Evolutionary conservation across 1,284 basidiomycete genomes (phyloP).

Genomic region (Cryptococcus sp.): DNA sequence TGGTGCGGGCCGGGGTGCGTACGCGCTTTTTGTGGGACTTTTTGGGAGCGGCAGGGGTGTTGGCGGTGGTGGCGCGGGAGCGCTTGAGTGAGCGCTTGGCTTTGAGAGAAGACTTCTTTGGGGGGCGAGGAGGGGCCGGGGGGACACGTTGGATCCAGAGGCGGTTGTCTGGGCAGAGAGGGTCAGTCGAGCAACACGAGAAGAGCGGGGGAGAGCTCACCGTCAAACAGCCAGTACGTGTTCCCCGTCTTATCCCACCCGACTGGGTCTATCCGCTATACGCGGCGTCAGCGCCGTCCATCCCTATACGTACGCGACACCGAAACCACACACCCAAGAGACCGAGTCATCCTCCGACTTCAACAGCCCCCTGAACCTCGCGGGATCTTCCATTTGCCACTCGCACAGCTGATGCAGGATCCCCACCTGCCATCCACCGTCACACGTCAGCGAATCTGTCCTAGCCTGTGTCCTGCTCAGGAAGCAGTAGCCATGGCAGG

Average conservation of each 20-base stretch:
- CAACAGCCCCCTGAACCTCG: conserved; percentile 53
- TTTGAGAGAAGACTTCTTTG: conserved; percentile 41
- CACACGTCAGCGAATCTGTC: too few species aligned
- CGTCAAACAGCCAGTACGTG: conserved; percentile 57
- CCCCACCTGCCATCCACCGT: conserved; percentile 37
- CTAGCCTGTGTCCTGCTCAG: background rate
- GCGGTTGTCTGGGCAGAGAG: conserved; percentile 51
- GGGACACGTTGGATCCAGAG: conserved; percentile 56
- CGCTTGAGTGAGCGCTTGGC: conserved; percentile 33
- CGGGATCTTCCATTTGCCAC: conserved; percentile 56
- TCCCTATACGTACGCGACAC: conserved; percentile 11
- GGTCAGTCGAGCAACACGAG: too few species aligned
- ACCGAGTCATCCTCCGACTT: conserved; percentile 53
- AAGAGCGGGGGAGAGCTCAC: conserved; percentile 24
- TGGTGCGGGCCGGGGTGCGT: conserved; percentile 4
- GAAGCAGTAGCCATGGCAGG: background rate
- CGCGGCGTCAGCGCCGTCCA: background rate
- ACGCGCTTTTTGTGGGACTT: conserved; percentile 26
- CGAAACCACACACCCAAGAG: conserved; percentile 53
- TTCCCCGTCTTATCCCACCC: conserved; percentile 56
- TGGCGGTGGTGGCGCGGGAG: conserved; percentile 7
- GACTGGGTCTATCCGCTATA: conserved; percentile 54
- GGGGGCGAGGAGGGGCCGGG: conserved; percentile 31
- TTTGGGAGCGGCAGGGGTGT: conserved; percentile 15
- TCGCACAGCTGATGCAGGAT: conserved; percentile 54